phyloP scores from a whole-genome alignment of 1,284 basidiomycete species.

The Ustanciosporium gigantosporum region DNA sequence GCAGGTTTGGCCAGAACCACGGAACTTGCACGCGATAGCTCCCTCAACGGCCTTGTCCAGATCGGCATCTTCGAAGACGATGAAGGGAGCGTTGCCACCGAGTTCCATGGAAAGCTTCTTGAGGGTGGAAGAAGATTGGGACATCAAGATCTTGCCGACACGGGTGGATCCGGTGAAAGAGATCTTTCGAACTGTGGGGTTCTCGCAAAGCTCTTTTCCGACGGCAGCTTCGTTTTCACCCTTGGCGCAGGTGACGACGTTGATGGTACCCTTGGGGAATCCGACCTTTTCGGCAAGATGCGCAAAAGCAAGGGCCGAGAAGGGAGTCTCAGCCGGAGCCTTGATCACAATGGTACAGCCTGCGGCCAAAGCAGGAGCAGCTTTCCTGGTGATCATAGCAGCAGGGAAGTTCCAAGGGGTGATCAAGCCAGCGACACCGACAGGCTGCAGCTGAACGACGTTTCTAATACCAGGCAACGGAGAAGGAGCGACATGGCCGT shows the following conservation, averaged over 20 bases:
- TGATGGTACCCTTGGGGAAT: conserved; percentile 91
- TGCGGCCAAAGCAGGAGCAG: conserved; percentile 83
- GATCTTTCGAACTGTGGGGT: conserved; percentile 76
- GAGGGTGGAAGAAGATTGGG: conserved; percentile 78
- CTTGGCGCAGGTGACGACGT: conserved; percentile 84
- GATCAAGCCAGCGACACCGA: conserved; percentile 69
- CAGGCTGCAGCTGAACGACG: conserved; percentile 83
- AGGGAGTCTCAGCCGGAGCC: conserved; percentile 92
- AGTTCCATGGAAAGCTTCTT: conserved; percentile 73
- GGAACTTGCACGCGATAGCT: conserved; percentile 87
- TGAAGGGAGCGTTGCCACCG: conserved; percentile 86
- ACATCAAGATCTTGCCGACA: conserved; percentile 86
- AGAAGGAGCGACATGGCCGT: conserved; percentile 80
- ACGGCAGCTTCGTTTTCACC: conserved; percentile 73
- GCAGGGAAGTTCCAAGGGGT: conserved; percentile 60
- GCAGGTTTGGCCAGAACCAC: conserved; percentile 87
- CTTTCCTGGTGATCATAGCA: conserved; percentile 75
- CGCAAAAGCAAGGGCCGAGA: conserved; percentile 83
- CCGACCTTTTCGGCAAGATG: conserved; percentile 85
- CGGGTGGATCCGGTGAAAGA: conserved; percentile 89
- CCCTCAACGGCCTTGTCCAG: conserved; percentile 89
- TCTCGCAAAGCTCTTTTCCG: conserved; percentile 69
- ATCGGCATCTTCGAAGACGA: conserved; percentile 95
- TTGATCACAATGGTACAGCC: conserved; percentile 96
- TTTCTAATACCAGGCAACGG: conserved; percentile 75